Evolutionary conservation across 2,329 filamentous ascomycete species (phyloP), one percentile per base, ranked within the genome.

Genomic region (Achaetomium macrosporum): DNA sequence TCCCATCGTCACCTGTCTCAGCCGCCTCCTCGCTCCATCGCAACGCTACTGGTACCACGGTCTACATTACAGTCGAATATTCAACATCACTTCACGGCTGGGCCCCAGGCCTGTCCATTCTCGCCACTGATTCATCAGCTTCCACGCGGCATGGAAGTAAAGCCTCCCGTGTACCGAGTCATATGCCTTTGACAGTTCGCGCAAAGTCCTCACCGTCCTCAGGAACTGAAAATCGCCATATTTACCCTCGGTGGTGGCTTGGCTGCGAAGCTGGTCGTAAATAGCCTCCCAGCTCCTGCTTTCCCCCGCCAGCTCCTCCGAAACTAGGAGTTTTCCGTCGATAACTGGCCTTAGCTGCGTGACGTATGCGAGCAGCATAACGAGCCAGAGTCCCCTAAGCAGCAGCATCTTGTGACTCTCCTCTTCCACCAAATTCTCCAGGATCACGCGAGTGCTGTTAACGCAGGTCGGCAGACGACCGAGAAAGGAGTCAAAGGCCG

Each of bases 321-420:
- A 35, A 2, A 35, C 31, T n/a, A 64, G 19, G 7, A 64, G 50
- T 5, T 43, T 47, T 12, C 37, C 19, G 31, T 64, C 60, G 10
- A 63, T 42, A 6, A 56, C 53, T 1, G 63, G 64, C 25, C 64
- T 42, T n/a, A 65, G 56, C 58, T 66, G 64, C 5, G 61, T 64
- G 41, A 64, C 47, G 44, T 64, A 66, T 2, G 53, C 37, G 5
- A 65, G 50, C 1, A 65, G 10, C 4, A 63, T 51, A 15, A 65
- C 47, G 19, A 64, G 51, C 59, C 60, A 63, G 1, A 63, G 52
- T 1, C 61, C 63, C 8, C 61, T 55, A n/a, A 61, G 41, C 8
- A 62, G 31, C 2, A 54, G 42, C 2, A 55, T 17, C 20, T 39
- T 49, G 36, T 61, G 51, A 2, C 29, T 30, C 10, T 42, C 31